Evolutionary conservation across 225 moss, liverwort and hornwort genomes (phyloP).

Genomic region (Neckera pumila): DNA sequence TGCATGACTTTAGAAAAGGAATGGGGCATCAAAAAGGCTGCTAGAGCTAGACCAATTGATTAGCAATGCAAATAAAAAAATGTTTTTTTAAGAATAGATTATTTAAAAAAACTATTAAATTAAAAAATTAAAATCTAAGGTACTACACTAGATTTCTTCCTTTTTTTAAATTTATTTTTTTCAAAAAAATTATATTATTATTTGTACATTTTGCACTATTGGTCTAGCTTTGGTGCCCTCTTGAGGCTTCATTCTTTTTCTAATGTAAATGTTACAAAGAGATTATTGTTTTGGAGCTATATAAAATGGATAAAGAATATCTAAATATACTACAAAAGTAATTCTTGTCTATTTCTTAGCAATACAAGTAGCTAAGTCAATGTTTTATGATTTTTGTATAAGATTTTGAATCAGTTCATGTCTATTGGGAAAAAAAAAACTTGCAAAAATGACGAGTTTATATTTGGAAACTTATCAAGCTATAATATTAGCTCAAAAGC

Average conservation of each 20-base stretch:
- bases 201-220: background rate
- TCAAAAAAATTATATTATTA: background rate
- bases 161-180: no score
- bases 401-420: background rate
- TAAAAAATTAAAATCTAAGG: background rate
- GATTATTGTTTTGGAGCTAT: background rate
- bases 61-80: background rate
- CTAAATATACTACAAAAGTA: no score
- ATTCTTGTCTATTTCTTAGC: background rate
- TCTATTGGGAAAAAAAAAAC: background rate
- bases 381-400: background rate
- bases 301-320: background rate
- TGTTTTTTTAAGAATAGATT: no score
- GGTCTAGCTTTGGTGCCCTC: fast-evolving
- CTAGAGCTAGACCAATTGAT: fast-evolving
- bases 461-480: background rate
- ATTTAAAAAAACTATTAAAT: no score
- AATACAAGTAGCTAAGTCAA: background rate
- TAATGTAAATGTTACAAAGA: background rate
- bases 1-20: background rate
- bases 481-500: background rate
- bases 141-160: background rate
- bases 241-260: background rate
- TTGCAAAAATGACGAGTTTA: background rate
- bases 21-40: fast-evolving